A percentile compares a stretch with the other conserved stretches of the same genome.
phyloP scores from a whole-genome alignment of 2,329 filamentous ascomycete genomes.

The Biscogniauxia mediterranea region DNA sequence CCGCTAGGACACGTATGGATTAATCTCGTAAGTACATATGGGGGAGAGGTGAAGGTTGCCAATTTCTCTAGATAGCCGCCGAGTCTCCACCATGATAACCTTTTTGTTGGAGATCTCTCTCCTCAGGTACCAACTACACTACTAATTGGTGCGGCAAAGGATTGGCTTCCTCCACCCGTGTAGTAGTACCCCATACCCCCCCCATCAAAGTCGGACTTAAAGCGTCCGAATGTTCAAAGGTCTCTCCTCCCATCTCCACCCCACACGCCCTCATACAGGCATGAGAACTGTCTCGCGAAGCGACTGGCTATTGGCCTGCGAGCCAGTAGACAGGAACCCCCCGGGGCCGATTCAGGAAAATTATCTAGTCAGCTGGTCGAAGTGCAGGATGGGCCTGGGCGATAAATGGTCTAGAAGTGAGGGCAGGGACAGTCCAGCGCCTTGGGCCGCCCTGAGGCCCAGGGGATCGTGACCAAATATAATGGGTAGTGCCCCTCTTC shows the following conservation, averaged over 20 bases:
- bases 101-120: neutral
- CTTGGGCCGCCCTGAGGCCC: neutral
- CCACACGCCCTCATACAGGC: neutral
- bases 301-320: neutral
- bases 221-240: neutral
- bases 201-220: neutral
- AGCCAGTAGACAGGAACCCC: neutral
- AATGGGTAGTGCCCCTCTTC: conserved; percentile 24
- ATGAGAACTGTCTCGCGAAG: neutral
- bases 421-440: neutral
- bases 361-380: neutral
- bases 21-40: no score
- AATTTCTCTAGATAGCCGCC: neutral
- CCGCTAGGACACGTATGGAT: neutral
- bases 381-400: neutral
- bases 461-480: conserved; percentile 9
- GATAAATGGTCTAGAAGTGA: neutral
- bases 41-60: no score
- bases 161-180: neutral
- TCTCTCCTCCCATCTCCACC: neutral
- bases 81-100: neutral
- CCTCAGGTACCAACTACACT: neutral
- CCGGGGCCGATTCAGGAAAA: neutral
- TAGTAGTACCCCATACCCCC: neutral
- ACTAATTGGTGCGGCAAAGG: conserved; percentile 4